phyloP scores from a whole-genome alignment of 306 rosid genomes.

The Malus sylvestris region DNA sequence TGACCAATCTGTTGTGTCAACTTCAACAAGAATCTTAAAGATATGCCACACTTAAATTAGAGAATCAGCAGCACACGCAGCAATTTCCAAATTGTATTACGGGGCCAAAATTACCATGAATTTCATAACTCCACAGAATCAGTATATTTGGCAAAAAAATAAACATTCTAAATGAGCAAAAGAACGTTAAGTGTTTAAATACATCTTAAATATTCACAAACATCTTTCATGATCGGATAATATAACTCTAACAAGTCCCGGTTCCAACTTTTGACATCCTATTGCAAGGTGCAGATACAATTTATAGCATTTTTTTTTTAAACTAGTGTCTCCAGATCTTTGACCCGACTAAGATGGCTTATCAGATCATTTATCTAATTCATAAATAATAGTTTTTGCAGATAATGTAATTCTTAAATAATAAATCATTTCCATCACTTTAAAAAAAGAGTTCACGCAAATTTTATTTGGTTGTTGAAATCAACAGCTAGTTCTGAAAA shows the following conservation, averaged over 20 bases:
- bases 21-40: neutral
- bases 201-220: neutral
- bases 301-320: neutral
- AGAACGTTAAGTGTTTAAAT: neutral
- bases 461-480: neutral
- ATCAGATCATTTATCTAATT: neutral
- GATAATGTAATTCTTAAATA: neutral
- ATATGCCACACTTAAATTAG: neutral
- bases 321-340: too few relatives aligned
- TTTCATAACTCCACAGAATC: neutral
- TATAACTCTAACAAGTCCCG: neutral
- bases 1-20: neutral
- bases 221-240: neutral
- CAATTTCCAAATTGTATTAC: neutral
- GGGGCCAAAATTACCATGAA: neutral
- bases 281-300: neutral
- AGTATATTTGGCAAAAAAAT: neutral
- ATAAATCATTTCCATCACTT: neutral
- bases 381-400: neutral
- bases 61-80: neutral
- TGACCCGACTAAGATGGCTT: neutral
- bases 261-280: neutral
- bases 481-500: neutral
- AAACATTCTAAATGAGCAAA: neutral
- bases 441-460: neutral